Evolutionary conservation across 2,329 filamentous ascomycete species (phyloP), one percentile per base, ranked within the genome.

Genomic region (Penicillium griseofulvum): DNA sequence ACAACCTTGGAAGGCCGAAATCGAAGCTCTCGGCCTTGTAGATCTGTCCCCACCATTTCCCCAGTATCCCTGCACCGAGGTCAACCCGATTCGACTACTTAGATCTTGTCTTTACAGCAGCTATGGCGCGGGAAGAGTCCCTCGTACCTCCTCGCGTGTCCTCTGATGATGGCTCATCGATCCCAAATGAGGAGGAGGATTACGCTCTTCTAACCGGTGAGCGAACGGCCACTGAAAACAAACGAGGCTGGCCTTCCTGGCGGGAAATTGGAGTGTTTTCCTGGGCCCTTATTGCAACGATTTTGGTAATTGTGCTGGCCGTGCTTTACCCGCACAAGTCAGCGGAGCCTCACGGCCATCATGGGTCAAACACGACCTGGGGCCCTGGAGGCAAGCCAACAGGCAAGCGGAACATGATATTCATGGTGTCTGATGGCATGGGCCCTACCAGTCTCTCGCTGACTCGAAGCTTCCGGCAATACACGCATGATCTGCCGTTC

Each of bases 341-440:
- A 53, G 81, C 79, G 11, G 64, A 71, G 38, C 66, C 39, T 33
- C 52, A 60, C 54, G 69, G 69, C 47, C 54, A 68, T 59, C 61
- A 57, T 33, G 58, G 59, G 11, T 65, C 61, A 55, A 55, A 60
- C 4, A 64, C 52, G 56, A 63, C 66, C 43, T 76, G 73, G 73
- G 71, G 71, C 11, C 69, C 71, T 29, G 68, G 66, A 54, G 71
- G 71, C 19, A 78, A 76, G 59, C 78, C 80, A 53, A 74, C 67
- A 28, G 84, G 86, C 49, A 99, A 97, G 80, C 84, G 90, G 52
- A 99, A 97, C 74, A 81, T 99, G 50, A 88, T 99, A 66, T 97
- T 99, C 80, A 99, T 99, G 94, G 93, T 99, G 36, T 96, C 91
- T 0, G 94, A 99, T 73, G 94, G 94, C 68, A 99, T 99, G 94